Conservation (phyloP, 1,284 basidiomycete species). For the Ceratorhiza oryzae-sativae region DNA sequence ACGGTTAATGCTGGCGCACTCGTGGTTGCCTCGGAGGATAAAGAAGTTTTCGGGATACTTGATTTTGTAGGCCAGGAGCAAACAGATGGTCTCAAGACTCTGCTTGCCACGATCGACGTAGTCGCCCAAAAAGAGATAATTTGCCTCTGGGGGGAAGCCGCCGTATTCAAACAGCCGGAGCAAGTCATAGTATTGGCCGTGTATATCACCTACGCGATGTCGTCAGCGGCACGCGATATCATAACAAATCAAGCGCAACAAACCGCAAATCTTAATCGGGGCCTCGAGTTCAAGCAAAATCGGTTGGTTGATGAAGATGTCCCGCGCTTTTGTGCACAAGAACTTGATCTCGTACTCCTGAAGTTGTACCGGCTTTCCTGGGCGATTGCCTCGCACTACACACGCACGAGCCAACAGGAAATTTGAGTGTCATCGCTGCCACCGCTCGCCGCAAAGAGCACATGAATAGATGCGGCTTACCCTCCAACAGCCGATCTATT, state of each 20-base stretch:
- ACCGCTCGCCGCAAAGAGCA: conserved; percentile 41
- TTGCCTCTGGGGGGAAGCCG: conserved; percentile 95
- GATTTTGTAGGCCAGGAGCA: conserved; percentile 98
- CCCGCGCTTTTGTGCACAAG: conserved; percentile 91
- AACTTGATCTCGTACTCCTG: conserved; percentile 97
- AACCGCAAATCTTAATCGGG: conserved; percentile 97
- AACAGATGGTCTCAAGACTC: conserved; percentile 95
- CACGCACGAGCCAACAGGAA: conserved; percentile 2
- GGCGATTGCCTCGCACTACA: conserved; percentile 89
- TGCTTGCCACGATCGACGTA: conserved; percentile 99
- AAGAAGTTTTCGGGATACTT: conserved; percentile 99
- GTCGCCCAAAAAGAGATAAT: conserved; percentile 98
- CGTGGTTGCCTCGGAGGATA: conserved; percentile 96
- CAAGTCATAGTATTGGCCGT: conserved; percentile 98
- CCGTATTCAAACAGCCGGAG: conserved; percentile 99
- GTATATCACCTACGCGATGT: conserved; percentile 77
- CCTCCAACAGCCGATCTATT: conserved; percentile 95
- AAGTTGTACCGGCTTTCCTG: conserved; percentile 91
- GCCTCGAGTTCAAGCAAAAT: conserved; percentile 93
- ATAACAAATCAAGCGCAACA: conserved; percentile 51
- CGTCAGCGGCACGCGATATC: conserved; percentile 10
- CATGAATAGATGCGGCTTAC: conserved; percentile 61
- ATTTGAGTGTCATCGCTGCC: conserved; percentile 36
- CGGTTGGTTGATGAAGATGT: conserved; percentile 96
- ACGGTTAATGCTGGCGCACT: conserved; percentile 99